A percentile compares a stretch with the other conserved stretches of the same genome.
Evolutionary conservation across 2,329 filamentous ascomycete species (phyloP).

Genomic region (Colletotrichum euphorbiae): DNA sequence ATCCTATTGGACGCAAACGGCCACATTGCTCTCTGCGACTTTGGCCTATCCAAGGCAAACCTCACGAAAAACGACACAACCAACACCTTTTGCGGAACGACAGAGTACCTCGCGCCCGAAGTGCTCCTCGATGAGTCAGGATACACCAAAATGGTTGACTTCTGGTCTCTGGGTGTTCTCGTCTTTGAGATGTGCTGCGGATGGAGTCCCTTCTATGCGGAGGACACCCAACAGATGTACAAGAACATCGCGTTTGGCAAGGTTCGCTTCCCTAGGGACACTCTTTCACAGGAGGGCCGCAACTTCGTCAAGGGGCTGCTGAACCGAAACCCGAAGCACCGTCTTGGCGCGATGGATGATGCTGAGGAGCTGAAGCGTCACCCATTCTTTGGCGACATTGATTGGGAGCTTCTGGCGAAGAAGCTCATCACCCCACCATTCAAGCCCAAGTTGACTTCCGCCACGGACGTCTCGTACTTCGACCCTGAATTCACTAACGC

Average conservation of each 20-base stretch:
- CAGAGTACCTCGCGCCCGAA: constrained; percentile 95
- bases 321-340: constrained; percentile 96
- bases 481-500: constrained; percentile 99
- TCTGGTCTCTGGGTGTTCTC: constrained; percentile 96
- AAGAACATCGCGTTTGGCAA: constrained; percentile 99
- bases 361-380: constrained; percentile 95
- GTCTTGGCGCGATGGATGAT: constrained; percentile 89
- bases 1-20: constrained; percentile 97
- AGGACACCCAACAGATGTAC: constrained; percentile 99
- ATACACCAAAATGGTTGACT: constrained; percentile 99
- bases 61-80: constrained; percentile 97
- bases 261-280: constrained; percentile 94
- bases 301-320: constrained; percentile 98
- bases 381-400: constrained; percentile 92
- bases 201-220: constrained; percentile 98
- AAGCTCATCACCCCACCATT: constrained; percentile 97
- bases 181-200: constrained; percentile 99
- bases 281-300: constrained; percentile 90
- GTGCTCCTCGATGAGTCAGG: constrained; percentile 95
- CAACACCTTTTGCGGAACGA: constrained; percentile 98
- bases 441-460: constrained; percentile 96
- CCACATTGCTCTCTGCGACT: constrained; percentile 97
- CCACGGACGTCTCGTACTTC: constrained; percentile 97
- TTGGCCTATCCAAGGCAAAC: constrained; percentile 97
- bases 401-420: constrained; percentile 88